Evolutionary conservation across 2,329 filamentous ascomycete genomes (phyloP).

Genomic region (Hirsutella rhossiliensis): DNA sequence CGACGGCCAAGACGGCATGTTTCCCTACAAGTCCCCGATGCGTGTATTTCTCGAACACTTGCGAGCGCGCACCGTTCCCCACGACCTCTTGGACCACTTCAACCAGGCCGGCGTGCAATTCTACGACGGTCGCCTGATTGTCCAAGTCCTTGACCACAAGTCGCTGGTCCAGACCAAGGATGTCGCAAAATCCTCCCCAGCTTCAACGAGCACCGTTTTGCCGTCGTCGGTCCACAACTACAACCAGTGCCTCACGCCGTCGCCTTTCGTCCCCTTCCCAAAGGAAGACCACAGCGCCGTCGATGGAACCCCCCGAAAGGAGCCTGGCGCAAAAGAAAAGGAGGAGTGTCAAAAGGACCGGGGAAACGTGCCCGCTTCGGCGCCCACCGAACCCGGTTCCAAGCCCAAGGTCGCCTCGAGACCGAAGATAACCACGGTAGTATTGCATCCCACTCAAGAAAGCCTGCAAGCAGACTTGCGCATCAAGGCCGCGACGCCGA

Average conservation of each 20-base stretch:
- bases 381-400: conserved; percentile 31
- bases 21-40: conserved; percentile 89
- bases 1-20: conserved; percentile 87
- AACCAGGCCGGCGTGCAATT: conserved; percentile 61
- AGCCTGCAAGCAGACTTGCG: conserved; percentile 65
- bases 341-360: conserved; percentile 33
- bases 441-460: conserved; percentile 73
- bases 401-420: conserved; percentile 28
- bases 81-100: conserved; percentile 77
- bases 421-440: conserved; percentile 60
- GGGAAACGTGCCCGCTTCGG: conserved; percentile 44
- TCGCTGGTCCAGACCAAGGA: conserved; percentile 50
- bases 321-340: conserved; percentile 18
- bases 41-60: conserved; percentile 68
- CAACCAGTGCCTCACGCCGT: conserved; percentile 81
- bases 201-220: conserved; percentile 47
- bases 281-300: conserved; percentile 35
- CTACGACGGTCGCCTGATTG: conserved; percentile 91
- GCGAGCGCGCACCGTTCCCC: conserved; percentile 64
- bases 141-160: conserved; percentile 85
- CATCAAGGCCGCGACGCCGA: conserved; percentile 62
- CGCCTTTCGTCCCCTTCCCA: conserved; percentile 69
- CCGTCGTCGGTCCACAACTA: conserved; percentile 88
- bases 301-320: conserved; percentile 20
- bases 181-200: conserved; percentile 29